These are phyloP conservation scores for Phytophthora pluvialis DNA, from an alignment of 352 stramenopile species.

Conservation along the genomic window DNA sequence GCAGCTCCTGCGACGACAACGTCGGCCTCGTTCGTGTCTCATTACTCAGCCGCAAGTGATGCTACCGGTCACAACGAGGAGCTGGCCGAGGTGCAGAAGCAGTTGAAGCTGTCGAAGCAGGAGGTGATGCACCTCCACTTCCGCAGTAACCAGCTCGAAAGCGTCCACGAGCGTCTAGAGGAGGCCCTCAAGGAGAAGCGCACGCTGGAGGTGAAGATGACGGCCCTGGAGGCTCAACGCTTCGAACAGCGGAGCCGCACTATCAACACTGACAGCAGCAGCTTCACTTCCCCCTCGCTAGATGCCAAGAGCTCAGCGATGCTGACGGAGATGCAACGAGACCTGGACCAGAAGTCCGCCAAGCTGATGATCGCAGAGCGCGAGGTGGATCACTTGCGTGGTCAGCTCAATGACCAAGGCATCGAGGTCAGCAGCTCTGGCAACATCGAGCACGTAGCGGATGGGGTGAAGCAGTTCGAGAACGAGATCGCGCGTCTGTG, in stretches of 20 bases:
- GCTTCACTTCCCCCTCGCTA: constrained; percentile 41
- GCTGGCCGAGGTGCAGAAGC: constrained; percentile 68
- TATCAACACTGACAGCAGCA: constrained; percentile 59
- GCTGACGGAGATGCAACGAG: constrained; percentile 57
- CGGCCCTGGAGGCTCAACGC: constrained; percentile 72
- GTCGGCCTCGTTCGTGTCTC: constrained; percentile 38
- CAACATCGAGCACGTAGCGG: constrained; percentile 40
- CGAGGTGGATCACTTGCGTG: constrained; percentile 53
- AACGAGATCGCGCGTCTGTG: constrained; percentile 48
- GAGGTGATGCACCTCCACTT: constrained; percentile 87
- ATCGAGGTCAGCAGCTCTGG: not conserved
- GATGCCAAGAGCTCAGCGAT: constrained; percentile 43
- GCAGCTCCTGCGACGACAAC: constrained; percentile 13
- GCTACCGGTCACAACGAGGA: constrained; percentile 42
- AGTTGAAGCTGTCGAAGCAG: constrained; percentile 79
- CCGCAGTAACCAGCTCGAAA: constrained; percentile 81
- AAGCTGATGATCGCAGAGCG: constrained; percentile 56
- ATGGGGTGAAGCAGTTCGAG: constrained; percentile 63
- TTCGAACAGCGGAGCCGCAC: constrained; percentile 77
- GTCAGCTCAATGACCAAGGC: constrained; percentile 12
- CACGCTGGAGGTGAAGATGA: constrained; percentile 81
- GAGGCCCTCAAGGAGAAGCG: constrained; percentile 85
- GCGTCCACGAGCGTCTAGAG: constrained; percentile 66
- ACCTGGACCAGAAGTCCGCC: constrained; percentile 63
- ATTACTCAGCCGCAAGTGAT: constrained; percentile 29